Base-by-base conservation (phyloP, 1,284 basidiomycete genomes). In the Marasmius sp. region DNA sequence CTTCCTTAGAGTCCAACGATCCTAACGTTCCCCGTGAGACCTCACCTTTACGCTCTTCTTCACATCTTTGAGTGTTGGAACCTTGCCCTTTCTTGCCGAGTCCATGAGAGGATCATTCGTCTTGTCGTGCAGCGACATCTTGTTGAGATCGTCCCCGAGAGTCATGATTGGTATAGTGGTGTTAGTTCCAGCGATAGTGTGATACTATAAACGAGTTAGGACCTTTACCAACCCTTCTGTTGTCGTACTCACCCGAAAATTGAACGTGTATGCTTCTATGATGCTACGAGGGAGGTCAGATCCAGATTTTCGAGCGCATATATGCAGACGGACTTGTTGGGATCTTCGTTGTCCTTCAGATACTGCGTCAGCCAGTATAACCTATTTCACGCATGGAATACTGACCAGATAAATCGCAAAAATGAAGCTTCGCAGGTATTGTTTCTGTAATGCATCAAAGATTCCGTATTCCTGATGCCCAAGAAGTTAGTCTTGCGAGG, bases 181-280 rank as follows among this genome's bases (percentile, higher is more conserved):
- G 47, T 83, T 73, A 8, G 81, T 85, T 27, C 86, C 89, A 14
- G 85, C 80, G 16, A 88, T 70, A 38, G 76, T 79, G 67, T 85
- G 79, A 69, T 91, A 91, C 88, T 91, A 61, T 14, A 48, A 36
- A n/a, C 55, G 58, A 22, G 22, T 37, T 36, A 10, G 20, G 20
- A 56, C 12, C 38, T 67, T 22, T 65, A 57, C 16, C n/a, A 56
- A 49, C 36, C 34, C 48, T 12, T 34, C 49, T 33, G 16, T n/a
- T 20, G 34, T 33, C 48, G 52, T 39, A 65, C 71, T 61, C 69
- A 89, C 91, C 67, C 85, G 83, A 68, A 93, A 91, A 68, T 91
- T 89, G 75, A 93, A 93, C 0, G 90, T 92, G 68, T 93, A 93
- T 37, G 91, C 87, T 70, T 93, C 91, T 33, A 92, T 80, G 59